Base-by-base conservation (phyloP, 2,329 filamentous ascomycete genomes). In the Penicillium freii region DNA sequence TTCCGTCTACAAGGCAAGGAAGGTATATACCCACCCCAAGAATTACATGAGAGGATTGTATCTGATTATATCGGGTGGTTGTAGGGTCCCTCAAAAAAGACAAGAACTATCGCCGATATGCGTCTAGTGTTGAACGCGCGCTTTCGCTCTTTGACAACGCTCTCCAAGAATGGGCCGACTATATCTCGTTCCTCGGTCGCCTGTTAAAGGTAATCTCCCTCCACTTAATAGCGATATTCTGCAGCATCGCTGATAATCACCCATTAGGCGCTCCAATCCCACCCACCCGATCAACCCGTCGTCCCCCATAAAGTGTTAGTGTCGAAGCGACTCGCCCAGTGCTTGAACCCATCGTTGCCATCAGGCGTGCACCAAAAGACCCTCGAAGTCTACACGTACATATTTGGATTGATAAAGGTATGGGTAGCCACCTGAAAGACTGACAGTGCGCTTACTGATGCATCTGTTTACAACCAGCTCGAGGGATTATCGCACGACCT, bases 161-260 rank as follows among this genome's bases (percentile, higher is more conserved):
- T 31, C 82, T 97, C 66, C 92, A 97, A 77, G 94, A 99, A 85
- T 99, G 94, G 94, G 94, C 95, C 48, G 94, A 99, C 78, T 99
- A 99, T 73, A 99, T 99, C 69, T 96, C 93, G 19, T 99, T 97
- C 73, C 79, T 99, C 55, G 95, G 90, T 71, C 87, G 91, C 61
- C 81, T 99, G 48, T 81, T 96, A 61, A 97, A 97, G 85, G 91
- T 92, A 73, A 66, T 71, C 63, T 61, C 46, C 13, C 13, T 38
- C 11, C 5, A n/a, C 25, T 2, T 2, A 17, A 10, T 19, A 4
- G 33, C 19, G n/a, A 36, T 45, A n/a, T 11, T 17, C 10, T 15
- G 6, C 9, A 19, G 13, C 34, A 29, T 56, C 54, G 31, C 46
- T 58, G 15, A 56, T 54, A 58, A 62, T 38, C 1, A 25, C 17